A percentile compares a stretch with the other conserved stretches of the same genome.
Conservation (phyloP, 2,329 filamentous ascomycete genomes). For the Plectosphaerella plurivora region DNA sequence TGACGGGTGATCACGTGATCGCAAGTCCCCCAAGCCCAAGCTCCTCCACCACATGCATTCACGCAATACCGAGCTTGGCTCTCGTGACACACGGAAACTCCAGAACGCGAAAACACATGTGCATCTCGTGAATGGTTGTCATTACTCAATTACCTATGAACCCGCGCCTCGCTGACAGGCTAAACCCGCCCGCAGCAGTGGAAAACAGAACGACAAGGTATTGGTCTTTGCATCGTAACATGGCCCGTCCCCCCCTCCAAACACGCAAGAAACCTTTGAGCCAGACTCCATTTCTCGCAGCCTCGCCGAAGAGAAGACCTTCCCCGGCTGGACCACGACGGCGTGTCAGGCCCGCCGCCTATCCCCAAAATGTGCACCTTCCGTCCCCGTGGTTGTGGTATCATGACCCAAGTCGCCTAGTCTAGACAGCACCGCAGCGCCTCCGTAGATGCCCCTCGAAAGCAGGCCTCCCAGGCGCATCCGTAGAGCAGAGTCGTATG, state of each 20-base stretch:
- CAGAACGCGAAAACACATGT: no score
- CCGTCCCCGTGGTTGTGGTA: constrained; percentile 8
- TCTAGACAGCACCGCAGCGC: constrained; percentile 5
- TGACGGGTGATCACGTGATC: constrained; percentile 11
- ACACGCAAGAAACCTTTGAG: not conserved
- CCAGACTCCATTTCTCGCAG: not conserved
- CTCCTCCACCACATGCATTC: no score
- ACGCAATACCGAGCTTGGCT: no score
- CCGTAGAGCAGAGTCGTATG: no score
- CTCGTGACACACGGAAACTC: no score
- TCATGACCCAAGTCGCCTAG: constrained; percentile 6
- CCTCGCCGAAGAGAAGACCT: not conserved
- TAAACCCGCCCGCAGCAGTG: constrained; percentile 12
- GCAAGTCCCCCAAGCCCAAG: not conserved
- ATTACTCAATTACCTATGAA: constrained; percentile 14
- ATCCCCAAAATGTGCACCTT: not conserved
- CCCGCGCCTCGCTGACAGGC: constrained; percentile 9
- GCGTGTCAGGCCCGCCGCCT: constrained; percentile 2
- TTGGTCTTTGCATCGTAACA: constrained; percentile 13
- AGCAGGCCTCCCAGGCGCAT: constrained; percentile 5
- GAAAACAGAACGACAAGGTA: constrained; percentile 12
- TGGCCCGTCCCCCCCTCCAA: constrained; percentile 1
- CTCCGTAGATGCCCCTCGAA: constrained; percentile 5
- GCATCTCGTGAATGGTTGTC: constrained; percentile 2
- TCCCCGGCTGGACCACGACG: constrained; percentile 3